These are phyloP conservation scores for Furcasterigmium furcatum DNA, from an alignment of 2,329 filamentous ascomycete genomes.

Conservation along the genomic window DNA sequence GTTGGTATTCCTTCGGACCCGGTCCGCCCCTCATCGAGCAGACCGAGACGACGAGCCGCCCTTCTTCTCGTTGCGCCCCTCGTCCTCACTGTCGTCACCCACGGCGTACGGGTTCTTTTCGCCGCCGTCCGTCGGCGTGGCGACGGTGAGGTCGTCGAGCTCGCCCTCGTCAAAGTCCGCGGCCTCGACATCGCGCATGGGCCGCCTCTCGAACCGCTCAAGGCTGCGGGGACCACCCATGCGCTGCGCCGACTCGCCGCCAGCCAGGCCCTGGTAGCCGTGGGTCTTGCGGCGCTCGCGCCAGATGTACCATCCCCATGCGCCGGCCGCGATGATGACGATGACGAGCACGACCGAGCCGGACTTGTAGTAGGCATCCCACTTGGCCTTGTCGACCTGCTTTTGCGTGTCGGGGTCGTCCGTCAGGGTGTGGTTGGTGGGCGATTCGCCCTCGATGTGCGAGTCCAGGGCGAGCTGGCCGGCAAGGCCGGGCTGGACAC, in stretches of 20 bases:
- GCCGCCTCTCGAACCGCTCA: constrained; percentile 43
- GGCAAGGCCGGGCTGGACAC: constrained; percentile 85
- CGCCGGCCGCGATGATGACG: constrained; percentile 67
- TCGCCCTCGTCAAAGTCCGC: constrained; percentile 65
- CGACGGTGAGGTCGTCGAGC: constrained; percentile 56
- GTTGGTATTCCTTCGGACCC: no score
- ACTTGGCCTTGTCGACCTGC: constrained; percentile 76
- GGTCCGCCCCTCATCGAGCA: no score
- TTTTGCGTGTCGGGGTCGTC: constrained; percentile 67
- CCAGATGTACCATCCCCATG: constrained; percentile 75
- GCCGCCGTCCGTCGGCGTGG: constrained; percentile 38
- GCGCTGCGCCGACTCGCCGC: constrained; percentile 27
- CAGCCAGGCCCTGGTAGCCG: constrained; percentile 50
- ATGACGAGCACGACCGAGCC: constrained; percentile 83
- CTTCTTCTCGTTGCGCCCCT: constrained; percentile 29
- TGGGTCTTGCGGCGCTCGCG: constrained; percentile 53
- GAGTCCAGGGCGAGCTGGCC: constrained; percentile 78
- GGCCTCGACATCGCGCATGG: constrained; percentile 54
- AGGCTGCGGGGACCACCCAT: constrained; percentile 26
- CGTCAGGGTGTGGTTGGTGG: constrained; percentile 63
- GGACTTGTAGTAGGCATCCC: constrained; percentile 84
- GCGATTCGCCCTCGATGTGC: constrained; percentile 80
- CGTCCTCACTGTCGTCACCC: constrained; percentile 55
- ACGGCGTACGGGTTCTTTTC: constrained; percentile 51
- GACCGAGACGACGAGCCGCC: no score